Evolutionary conservation across 768 basidiomycete species (phyloP).

Genomic region (Cyclocybe cylindracea): DNA sequence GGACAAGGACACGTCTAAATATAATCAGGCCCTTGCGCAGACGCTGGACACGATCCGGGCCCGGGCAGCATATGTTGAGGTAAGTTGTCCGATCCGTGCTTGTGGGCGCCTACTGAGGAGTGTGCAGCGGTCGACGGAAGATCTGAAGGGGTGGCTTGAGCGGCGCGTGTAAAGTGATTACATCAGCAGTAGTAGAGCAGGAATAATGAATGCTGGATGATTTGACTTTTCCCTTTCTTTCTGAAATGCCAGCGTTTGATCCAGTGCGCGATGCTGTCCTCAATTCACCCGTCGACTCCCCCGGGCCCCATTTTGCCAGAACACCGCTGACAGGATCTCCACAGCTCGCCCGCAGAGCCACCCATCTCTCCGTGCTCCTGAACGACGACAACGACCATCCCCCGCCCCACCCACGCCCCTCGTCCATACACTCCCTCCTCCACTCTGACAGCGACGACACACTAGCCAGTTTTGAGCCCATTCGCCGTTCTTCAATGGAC

Average conservation of each 20-base stretch:
- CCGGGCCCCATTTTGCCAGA: too few species aligned
- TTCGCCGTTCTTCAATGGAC: slow-evolving; percentile 27
- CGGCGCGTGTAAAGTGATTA: slow-evolving; percentile 33
- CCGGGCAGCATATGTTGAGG: slow-evolving; percentile 62
- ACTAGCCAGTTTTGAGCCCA: slow-evolving; percentile 23
- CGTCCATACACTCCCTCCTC: slow-evolving; percentile 33
- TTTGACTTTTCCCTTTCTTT: slow-evolving; percentile 2
- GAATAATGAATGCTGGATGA: slow-evolving; percentile 5
- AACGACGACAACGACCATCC: slow-evolving; percentile 37
- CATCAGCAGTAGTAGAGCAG: slow-evolving; percentile 20
- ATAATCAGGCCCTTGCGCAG: slow-evolving; percentile 63
- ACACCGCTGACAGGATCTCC: slow-evolving; percentile 30
- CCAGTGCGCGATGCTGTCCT: slow-evolving; percentile 86
- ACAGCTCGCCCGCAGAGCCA: slow-evolving; percentile 59
- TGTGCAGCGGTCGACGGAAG: slow-evolving; percentile 56
- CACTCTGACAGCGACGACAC: slow-evolving; percentile 17
- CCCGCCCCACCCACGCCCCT: slow-evolving; percentile 9
- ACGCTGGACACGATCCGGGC: slow-evolving; percentile 68
- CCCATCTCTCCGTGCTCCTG: slow-evolving; percentile 76
- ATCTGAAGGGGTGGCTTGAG: slow-evolving; percentile 56
- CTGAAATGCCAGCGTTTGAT: slow-evolving; percentile 67
- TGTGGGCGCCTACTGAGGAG: slow-evolving; percentile 2
- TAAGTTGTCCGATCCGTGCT: slow-evolving; percentile 23
- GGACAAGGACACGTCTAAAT: slow-evolving; percentile 73
- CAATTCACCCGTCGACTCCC: slow-evolving; percentile 63